A percentile compares a stretch with the other conserved stretches of the same genome.
Conservation (phyloP, 805 yeast species). For the Myxozyma nipponensis region DNA sequence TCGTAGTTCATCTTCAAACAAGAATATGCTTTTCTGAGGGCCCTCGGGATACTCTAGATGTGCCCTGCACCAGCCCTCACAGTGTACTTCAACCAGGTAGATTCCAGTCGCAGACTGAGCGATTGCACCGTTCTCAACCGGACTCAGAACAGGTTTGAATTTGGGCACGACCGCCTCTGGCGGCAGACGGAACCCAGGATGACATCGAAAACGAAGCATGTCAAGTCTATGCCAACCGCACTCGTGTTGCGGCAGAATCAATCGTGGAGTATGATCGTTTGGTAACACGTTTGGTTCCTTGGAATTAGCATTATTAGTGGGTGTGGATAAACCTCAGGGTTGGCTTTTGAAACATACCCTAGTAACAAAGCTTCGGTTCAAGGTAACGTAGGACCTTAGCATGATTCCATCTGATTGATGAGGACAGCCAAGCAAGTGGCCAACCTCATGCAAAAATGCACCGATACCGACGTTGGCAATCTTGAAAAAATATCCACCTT, state of each 20-base stretch:
- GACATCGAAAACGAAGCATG: constrained; percentile 68
- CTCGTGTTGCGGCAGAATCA: constrained; percentile 50
- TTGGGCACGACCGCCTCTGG: constrained; percentile 44
- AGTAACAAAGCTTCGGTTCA: constrained; percentile 78
- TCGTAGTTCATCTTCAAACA: constrained; percentile 49
- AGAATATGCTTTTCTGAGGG: constrained; percentile 48
- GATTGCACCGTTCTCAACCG: constrained; percentile 47
- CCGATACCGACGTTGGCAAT: constrained; percentile 81
- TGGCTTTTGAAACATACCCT: constrained; percentile 46
- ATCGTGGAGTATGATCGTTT: constrained; percentile 40
- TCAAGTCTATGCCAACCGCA: constrained; percentile 86
- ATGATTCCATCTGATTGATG: constrained; percentile 88
- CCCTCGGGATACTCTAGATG: constrained; percentile 64
- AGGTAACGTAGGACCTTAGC: constrained; percentile 77
- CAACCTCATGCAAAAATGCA: constrained; percentile 93
- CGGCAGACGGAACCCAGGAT: constrained; percentile 74
- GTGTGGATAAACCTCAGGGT: not conserved
- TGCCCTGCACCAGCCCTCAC: constrained; percentile 53
- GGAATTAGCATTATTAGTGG: constrained; percentile 38
- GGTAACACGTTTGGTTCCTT: constrained; percentile 1
- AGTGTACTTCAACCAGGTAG: constrained; percentile 66
- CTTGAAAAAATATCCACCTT: constrained; percentile 89
- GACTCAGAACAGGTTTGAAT: constrained; percentile 47
- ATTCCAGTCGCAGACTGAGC: constrained; percentile 63
- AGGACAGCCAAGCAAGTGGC: constrained; percentile 87